Conservation (phyloP, 139 green algal genomes). For the Diplosphaera chodatii region DNA sequence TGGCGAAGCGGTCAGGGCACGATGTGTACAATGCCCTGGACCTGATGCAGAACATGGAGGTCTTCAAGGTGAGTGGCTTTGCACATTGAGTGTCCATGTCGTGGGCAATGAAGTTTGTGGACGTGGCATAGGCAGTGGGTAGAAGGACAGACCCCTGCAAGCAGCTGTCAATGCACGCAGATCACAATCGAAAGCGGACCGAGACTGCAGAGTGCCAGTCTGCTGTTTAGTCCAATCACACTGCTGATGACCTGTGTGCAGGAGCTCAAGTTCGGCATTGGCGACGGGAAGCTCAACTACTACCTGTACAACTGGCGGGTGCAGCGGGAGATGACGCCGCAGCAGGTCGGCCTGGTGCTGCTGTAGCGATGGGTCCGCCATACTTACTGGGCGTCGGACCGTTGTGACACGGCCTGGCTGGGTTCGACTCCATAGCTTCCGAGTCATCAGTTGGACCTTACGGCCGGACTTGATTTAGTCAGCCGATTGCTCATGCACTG, state of each 20-base stretch:
- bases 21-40: conserved; percentile 99
- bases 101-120: conserved; percentile 94
- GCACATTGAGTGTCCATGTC: conserved; percentile 22
- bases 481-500: too few species aligned
- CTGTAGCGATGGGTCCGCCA: too few species aligned
- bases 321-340: conserved; percentile 34
- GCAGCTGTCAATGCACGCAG: conserved; percentile 89
- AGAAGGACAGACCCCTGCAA: too few species aligned
- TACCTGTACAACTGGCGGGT: conserved; percentile 98
- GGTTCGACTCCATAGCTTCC: too few species aligned
- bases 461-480: too few species aligned
- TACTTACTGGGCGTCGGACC: too few species aligned
- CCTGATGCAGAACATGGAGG: conserved; percentile 68
- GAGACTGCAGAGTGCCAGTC: background rate
- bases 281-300: conserved; percentile 93
- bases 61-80: conserved; percentile 16
- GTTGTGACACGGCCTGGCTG: too few species aligned
- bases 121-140: too few species aligned
- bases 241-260: conserved; percentile 47
- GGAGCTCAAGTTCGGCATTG: conserved; percentile 97
- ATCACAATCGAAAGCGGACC: conserved; percentile 72
- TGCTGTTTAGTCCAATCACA: conserved; percentile 12
- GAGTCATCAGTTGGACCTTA: too few species aligned
- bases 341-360: conserved; percentile 87
- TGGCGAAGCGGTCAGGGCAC: conserved; percentile 66